phyloP scores from a whole-genome alignment of 2,329 filamentous ascomycete genomes.

The Cladosporium sp. region DNA sequence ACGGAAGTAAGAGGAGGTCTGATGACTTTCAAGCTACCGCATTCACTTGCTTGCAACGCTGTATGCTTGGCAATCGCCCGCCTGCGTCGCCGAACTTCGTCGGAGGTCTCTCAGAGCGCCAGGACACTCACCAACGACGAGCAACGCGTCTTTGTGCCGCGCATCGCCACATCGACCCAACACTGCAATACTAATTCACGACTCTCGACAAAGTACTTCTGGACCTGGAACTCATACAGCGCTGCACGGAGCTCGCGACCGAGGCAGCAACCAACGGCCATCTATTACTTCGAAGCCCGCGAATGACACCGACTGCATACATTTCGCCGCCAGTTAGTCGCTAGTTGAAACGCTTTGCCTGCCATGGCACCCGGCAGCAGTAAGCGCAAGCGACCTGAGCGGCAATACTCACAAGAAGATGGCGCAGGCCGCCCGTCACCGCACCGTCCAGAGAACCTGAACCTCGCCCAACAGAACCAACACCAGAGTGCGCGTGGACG shows the following conservation, averaged over 20 bases:
- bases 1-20: too few relatives aligned
- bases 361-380: conserved; percentile 30
- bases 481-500: conserved; percentile 23
- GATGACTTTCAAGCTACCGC: too few relatives aligned
- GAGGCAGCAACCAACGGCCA: background rate
- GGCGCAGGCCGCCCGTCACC: conserved; percentile 42
- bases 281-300: background rate
- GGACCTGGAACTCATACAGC: background rate
- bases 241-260: background rate
- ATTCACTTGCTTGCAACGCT: background rate
- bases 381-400: conserved; percentile 54
- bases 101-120: background rate
- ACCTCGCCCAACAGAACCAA: conserved; percentile 50
- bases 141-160: conserved; percentile 4
- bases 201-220: too few relatives aligned
- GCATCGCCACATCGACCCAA: background rate
- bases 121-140: too few relatives aligned
- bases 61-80: background rate
- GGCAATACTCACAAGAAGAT: conserved; percentile 42
- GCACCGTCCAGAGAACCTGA: conserved; percentile 45
- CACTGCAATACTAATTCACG: background rate
- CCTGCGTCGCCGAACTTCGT: conserved; percentile 4
- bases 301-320: conserved; percentile 3
- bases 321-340: conserved; percentile 8
- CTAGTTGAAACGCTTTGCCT: conserved; percentile 1